Evolutionary conservation across 345 rosid species (phyloP).

Genomic region (Excoecaria cochinchinensis): DNA sequence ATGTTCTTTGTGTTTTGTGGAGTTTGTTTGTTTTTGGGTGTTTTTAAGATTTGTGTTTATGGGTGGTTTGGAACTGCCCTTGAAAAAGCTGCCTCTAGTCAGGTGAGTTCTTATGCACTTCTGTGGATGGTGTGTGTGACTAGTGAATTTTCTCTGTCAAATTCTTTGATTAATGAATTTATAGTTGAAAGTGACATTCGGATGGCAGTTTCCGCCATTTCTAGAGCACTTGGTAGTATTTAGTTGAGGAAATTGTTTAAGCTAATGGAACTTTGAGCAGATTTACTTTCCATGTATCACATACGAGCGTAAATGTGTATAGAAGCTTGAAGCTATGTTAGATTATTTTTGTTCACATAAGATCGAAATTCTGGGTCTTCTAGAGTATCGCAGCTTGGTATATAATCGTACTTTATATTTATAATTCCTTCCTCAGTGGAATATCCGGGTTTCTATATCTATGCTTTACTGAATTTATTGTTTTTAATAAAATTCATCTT

Average conservation of each 20-base stretch:
- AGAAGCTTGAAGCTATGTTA: not conserved
- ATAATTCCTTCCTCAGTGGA: not conserved
- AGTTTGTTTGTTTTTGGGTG: conserved; percentile 78
- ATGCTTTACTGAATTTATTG: not conserved
- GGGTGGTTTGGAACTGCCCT: conserved; percentile 92
- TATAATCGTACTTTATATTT: not conserved
- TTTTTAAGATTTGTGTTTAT: conserved; percentile 77
- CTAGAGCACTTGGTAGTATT: not conserved
- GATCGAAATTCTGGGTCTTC: not conserved
- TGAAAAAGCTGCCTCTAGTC: conserved; percentile 51
- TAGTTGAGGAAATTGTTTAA: not conserved
- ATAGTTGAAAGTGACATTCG: not conserved
- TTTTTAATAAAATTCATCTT: not conserved
- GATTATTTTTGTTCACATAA: not conserved
- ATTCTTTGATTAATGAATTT: not conserved
- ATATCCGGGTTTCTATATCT: not conserved
- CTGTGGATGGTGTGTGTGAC: no score
- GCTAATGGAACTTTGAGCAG: not conserved
- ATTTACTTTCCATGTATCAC: no score
- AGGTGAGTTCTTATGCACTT: conserved; percentile 36
- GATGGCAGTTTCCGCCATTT: not conserved
- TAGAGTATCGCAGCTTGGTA: not conserved
- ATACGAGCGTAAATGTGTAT: not conserved
- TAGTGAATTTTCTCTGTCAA: not conserved
- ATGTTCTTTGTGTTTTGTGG: conserved; percentile 84